Evolutionary conservation across 2,329 filamentous ascomycete species (phyloP).

Genomic region (Scortechinia acanthostroma): DNA sequence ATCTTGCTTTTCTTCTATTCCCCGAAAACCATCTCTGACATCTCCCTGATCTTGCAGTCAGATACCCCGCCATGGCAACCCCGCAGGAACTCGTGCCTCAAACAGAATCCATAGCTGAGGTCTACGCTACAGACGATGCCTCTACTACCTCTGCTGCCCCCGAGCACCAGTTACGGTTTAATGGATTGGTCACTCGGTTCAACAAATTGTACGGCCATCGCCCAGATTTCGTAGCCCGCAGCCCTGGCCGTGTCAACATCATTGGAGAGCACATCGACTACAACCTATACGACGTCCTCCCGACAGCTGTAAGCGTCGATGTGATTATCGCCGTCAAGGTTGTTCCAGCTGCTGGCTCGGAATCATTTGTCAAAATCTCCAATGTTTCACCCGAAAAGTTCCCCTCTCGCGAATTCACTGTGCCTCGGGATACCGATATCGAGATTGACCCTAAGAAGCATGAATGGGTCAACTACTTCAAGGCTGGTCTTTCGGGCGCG

Average conservation of each 20-base stretch:
- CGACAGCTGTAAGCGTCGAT: slow-evolving; percentile 1
- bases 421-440: slow-evolving; percentile 1
- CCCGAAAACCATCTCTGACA: background rate
- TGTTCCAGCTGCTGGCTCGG: background rate
- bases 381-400: background rate
- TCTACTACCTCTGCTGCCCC: background rate
- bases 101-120: slow-evolving; percentile 1
- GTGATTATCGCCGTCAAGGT: slow-evolving; percentile 2
- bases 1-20: slow-evolving; percentile 8
- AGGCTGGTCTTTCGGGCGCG: background rate
- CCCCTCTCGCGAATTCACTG: slow-evolving; percentile 1
- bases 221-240: background rate
- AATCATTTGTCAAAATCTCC: background rate
- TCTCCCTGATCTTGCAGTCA: no score
- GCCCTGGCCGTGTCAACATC: slow-evolving; percentile 1
- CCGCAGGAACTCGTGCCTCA: slow-evolving; percentile 2
- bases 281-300: slow-evolving; percentile 1
- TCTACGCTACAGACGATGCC: slow-evolving; percentile 2
- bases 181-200: background rate
- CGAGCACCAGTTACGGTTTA: background rate
- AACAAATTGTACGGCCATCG: background rate
- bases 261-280: slow-evolving; percentile 2
- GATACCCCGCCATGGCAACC: slow-evolving; percentile 1
- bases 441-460: slow-evolving; percentile 3
- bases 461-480: slow-evolving; percentile 2